Evolutionary conservation across 331 rosid species (phyloP).

Genomic region (Arachis monticola): DNA sequence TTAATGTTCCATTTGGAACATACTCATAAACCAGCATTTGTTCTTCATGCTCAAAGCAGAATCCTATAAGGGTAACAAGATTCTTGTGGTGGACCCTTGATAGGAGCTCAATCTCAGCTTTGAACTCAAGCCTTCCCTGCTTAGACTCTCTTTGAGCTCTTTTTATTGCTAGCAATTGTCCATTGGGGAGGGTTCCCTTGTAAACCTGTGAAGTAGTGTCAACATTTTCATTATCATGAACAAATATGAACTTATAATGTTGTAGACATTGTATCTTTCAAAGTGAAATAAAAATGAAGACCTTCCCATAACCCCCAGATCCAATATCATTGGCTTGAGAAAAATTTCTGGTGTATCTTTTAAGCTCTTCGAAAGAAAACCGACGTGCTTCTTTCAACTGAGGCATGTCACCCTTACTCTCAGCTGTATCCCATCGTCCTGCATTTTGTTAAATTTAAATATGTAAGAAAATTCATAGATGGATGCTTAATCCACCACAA

Average conservation of each 20-base stretch:
- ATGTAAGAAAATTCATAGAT: conserved; percentile 11
- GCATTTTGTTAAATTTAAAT: conserved; percentile 32
- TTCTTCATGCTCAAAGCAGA: conserved; percentile 66
- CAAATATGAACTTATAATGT: neutral
- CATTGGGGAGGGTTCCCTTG: conserved; percentile 58
- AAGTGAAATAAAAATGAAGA: neutral
- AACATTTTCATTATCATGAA: neutral
- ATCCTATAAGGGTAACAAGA: conserved; percentile 53
- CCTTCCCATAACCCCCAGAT: conserved; percentile 48
- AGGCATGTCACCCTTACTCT: conserved; percentile 43
- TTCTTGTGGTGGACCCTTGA: conserved; percentile 63
- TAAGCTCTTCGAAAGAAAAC: conserved; percentile 43
- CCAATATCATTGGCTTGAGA: conserved; percentile 41
- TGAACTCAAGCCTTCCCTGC: conserved; percentile 52
- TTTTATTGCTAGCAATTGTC: conserved; percentile 61
- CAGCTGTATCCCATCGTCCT: conserved; percentile 50
- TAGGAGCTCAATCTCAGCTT: conserved; percentile 66
- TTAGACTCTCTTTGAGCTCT: conserved; percentile 53
- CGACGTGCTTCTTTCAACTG: conserved; percentile 47
- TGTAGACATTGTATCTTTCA: no score
- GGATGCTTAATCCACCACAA: conserved; percentile 6
- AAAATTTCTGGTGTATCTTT: conserved; percentile 39
- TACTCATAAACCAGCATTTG: conserved; percentile 64
- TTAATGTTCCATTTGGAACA: conserved; percentile 54
- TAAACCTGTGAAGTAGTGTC: conserved; percentile 34